phyloP scores from a whole-genome alignment of 208 protist species.

The Endotrypanum monterogeii region DNA sequence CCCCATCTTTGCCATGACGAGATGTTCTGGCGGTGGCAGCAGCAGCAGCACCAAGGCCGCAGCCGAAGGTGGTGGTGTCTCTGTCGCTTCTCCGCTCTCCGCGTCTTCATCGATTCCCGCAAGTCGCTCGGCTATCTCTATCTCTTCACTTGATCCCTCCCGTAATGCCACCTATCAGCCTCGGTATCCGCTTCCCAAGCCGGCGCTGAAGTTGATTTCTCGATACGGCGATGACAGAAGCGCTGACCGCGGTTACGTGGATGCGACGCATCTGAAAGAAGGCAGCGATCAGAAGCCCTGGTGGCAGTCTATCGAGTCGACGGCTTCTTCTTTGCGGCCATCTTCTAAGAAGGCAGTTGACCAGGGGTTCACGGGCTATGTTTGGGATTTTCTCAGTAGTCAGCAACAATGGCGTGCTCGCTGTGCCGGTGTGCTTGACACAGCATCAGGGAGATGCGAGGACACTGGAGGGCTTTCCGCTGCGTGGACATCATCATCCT shows the following conservation, averaged over 20 bases:
- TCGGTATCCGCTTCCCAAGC: conserved; percentile 26
- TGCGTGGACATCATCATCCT: not conserved
- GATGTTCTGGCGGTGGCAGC: not conserved
- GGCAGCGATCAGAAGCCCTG: not conserved
- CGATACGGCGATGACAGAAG: conserved; percentile 11
- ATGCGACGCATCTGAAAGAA: not conserved
- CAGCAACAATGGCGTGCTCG: conserved; percentile 1
- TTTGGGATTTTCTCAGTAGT: not conserved
- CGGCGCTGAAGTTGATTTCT: conserved; percentile 24
- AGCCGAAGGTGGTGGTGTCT: not conserved
- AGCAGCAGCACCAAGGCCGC: not conserved
- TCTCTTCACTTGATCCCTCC: not conserved
- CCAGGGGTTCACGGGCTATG: not conserved
- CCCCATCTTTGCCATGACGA: not conserved
- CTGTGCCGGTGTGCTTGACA: not conserved
- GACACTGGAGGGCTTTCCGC: not conserved
- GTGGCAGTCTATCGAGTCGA: not conserved
- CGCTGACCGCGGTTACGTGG: not conserved
- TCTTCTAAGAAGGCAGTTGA: not conserved
- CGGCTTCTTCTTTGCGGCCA: not conserved
- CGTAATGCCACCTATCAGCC: conserved; percentile 24
- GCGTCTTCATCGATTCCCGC: not conserved
- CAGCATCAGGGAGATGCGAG: not conserved
- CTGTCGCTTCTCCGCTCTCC: not conserved
- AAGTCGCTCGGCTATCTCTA: not conserved